Evolutionary conservation across 352 stramenopile species (phyloP), one percentile per base, ranked within the genome.

Genomic region (Globisporangium spinosum): DNA sequence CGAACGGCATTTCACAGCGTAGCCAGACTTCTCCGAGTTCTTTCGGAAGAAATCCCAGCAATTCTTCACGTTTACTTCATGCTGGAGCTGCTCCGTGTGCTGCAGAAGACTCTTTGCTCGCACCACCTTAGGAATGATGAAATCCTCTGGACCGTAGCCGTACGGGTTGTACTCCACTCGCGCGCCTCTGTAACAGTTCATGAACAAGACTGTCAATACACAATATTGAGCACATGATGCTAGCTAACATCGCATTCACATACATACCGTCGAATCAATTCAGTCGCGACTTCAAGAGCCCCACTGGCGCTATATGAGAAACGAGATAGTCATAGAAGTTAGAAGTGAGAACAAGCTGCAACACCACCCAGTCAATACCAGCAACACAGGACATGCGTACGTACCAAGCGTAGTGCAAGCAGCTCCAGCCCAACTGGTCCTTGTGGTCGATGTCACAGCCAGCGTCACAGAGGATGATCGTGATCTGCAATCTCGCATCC

Each of bases 391-490:
- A 8, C 17, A 20, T 34, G 57, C 3, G 5, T 15, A 71, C 73
- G 40, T 82, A 94, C 87, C 88, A 96, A 29, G 88, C 88, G 64
- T 96, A 93, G 64, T 96, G 88, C 27, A 96, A 63, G 55, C 88
- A 96, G 74, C 75, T 96, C 88, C 88, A 96, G 32, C 88, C 87
- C 38, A 90, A 72, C 54, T 90, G 81, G 64, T 96, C 88, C 51
- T 76, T 80, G 75, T 96, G 88, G 67, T 96, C 85, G 71, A 96
- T 92, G 66, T 93, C 86, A 58, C 86, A 94, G 5, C 88, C 88
- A 23, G 88, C 88, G 40, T 96, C 88, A 5, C 83, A 78, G 22
- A 96, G 73, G 67, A 96, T 96, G 69, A 96, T 88, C n/a, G 77
- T 76, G 60, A 96, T 94, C 54, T 77, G 82, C 38, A 96, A 68